Evolutionary conservation across 352 stramenopile species (phyloP), one percentile per base, ranked within the genome.

Genomic region (Pythium angustatum): DNA sequence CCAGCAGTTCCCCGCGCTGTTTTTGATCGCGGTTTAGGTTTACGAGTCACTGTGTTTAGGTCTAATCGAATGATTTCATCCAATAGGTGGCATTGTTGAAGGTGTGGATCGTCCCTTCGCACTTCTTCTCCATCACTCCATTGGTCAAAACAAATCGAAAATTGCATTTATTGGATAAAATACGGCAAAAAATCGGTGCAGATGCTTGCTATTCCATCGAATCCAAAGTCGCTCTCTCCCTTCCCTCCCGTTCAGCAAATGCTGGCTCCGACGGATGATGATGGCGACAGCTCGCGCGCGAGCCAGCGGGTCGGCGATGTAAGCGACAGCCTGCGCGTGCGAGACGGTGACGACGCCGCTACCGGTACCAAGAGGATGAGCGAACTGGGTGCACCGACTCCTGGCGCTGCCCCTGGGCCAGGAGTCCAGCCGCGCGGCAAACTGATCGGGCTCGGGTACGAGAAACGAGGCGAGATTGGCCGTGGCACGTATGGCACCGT

Each of bases 401-500:
- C n/a, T n/a, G n/a, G n/a, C n/a, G n/a, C n/a, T n/a, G n/a, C n/a
- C n/a, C n/a, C n/a, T n/a, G n/a, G n/a, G n/a, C n/a, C n/a, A n/a
- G n/a, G n/a, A n/a, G n/a, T n/a, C 27, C 38, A 36, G 50, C 40
- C 17, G 38, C 34, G 57, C n/a, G 50, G 56, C 31, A 91, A 91
- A 70, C 75, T 70, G 47, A 74, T 91, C 40, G 85, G 83, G 51
- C 69, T 68, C 24, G 71, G 57, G 28, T 94, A 91, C 63, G 84
- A 92, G 57, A 75, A 87, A 60, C 80, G 79, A 48, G 68, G 69
- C 56, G 85, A 93, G 73, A 93, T 94, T 45, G 85, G 85, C 5
- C 74, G 82, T n/a, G 85, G 85, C 43, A 93, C 85, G 7, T 94
- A 91, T 40, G 85, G 85, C 9, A 88, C 73, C 11, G 85, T 94